Base-by-base conservation (phyloP, 441 rosid genomes). In the Populus hybrid region DNA sequence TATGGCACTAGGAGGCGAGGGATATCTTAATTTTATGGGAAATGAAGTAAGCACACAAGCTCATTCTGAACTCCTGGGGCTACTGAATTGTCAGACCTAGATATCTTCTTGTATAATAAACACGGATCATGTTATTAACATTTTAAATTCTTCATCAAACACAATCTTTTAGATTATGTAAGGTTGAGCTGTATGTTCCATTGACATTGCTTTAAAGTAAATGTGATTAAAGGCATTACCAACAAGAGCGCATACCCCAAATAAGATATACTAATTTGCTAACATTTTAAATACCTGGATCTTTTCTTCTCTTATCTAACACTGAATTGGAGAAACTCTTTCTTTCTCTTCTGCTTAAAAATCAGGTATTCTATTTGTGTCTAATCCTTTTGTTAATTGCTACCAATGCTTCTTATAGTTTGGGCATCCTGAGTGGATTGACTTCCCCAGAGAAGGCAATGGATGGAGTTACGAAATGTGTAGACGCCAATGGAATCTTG, bases 371-470 rank as follows among this genome's bases (percentile, higher is more conserved):
- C 26, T 71, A 30, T 46, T 78, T 28, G 30, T 69, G 32, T 26
- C 78, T 38, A 28, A 63, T 36, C 8, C 35, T 75, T 73, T n/a
- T 64, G 65, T 67, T 75, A 74, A 53, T 61, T 79, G 71, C 70
- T 66, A 67, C 50, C 63, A 70, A 74, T 86, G 75, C 69, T 83
- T 85, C 74, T 72, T 81, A 53, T 81, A 93, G 97, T 93, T 91
- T 86, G 97, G 97, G 77, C 97, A 93, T 85, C 94, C 97, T 65
- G 97, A 93, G 79, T 93, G 97, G 97, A 91, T 93, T 69, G 95
- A 90, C 83, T 93, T 93, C 79, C 97, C 97, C 40, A 89, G 95
- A 85, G 95, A 93, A 84, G 97, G 95, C 84, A 93, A 93, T 79
- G 92, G 81, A 24, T 93, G 97, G 97, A 93, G 90, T 82, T 93